A percentile compares a stretch with the other conserved stretches of the same genome.
Conservation (phyloP, 2,329 filamentous ascomycete species). For the Aotearoamyces nothofagi region DNA sequence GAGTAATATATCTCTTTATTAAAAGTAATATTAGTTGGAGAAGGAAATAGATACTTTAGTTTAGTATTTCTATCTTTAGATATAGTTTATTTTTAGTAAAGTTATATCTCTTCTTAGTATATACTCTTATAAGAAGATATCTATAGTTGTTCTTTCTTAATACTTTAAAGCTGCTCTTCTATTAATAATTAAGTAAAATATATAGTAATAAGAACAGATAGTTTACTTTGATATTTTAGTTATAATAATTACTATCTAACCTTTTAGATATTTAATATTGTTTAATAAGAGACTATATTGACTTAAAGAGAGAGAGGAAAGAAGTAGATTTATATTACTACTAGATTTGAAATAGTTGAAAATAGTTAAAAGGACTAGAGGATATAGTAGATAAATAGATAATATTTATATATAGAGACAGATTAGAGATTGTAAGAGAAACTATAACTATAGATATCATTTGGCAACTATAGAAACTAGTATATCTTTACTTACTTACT, state of each 20-base stretch:
- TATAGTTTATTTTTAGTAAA: background rate
- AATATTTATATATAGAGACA: too few relatives aligned
- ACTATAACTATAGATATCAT: too few relatives aligned
- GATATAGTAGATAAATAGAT: too few relatives aligned
- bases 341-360: background rate
- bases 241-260: conserved; percentile 8
- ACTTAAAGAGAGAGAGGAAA: conserved; percentile 8
- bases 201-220: conserved; percentile 7
- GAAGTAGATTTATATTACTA: conserved; percentile 7
- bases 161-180: conserved; percentile 5
- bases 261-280: conserved; percentile 11
- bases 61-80: conserved; percentile 1
- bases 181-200: conserved; percentile 9
- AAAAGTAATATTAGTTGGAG: conserved; percentile 1
- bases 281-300: conserved; percentile 10
- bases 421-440: conserved; percentile 1
- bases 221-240: conserved; percentile 9
- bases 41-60: conserved; percentile 1
- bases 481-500: too few relatives aligned
- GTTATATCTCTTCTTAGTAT: too few relatives aligned
- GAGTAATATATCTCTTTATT: conserved; percentile 1
- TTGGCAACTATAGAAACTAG: too few relatives aligned
- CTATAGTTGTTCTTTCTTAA: conserved; percentile 2
- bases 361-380: background rate
- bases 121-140: background rate